Conservation (phyloP, 2,329 filamentous ascomycete genomes). For the Coniochaeta prunicola region DNA sequence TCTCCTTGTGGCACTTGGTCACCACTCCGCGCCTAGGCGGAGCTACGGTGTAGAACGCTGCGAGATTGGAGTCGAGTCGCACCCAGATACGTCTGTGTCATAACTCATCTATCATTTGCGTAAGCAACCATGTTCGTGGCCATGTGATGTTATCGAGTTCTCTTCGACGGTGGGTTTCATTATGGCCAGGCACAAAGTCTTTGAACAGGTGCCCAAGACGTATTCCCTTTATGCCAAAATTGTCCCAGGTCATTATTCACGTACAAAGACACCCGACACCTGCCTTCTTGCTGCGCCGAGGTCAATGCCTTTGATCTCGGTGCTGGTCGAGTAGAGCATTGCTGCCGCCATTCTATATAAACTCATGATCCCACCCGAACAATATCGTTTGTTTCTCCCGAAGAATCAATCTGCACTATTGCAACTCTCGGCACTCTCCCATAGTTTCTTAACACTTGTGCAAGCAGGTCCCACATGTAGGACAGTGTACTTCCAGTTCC, state of each 20-base stretch:
- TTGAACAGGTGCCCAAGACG: background rate
- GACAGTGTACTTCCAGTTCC: background rate
- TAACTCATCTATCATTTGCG: too few species aligned
- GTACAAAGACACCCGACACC: background rate
- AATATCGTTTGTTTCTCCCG: background rate
- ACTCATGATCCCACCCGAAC: background rate
- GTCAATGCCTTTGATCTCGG: background rate
- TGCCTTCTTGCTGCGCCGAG: background rate
- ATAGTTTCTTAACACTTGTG: too few species aligned
- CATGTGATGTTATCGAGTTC: background rate
- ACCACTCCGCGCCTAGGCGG: too few species aligned
- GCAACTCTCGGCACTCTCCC: background rate
- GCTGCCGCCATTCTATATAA: background rate
- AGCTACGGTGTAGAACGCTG: too few species aligned
- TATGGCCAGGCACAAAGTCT: background rate
- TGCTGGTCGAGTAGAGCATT: background rate
- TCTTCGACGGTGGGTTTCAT: background rate
- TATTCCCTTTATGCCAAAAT: too few species aligned
- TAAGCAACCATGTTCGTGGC: background rate
- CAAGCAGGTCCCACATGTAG: background rate
- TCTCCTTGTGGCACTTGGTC: background rate
- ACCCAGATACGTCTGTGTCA: background rate
- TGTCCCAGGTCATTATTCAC: background rate
- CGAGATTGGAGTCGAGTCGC: too few species aligned
- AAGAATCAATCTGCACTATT: background rate